phyloP scores from a whole-genome alignment of 108 stramenopile species.

The Conticribra weissflogii region DNA sequence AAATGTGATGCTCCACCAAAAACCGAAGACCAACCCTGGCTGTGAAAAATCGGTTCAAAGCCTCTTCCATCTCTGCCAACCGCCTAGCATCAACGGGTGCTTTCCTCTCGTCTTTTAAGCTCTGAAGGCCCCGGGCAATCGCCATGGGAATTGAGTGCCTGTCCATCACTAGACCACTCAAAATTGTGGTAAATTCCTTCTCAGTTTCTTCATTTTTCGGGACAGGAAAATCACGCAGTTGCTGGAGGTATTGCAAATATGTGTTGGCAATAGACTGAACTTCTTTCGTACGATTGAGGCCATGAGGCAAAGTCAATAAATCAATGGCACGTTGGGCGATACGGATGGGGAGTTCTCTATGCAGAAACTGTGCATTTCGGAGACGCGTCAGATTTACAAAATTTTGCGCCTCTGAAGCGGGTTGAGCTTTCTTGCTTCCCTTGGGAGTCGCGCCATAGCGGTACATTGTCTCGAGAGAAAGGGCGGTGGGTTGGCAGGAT shows the following conservation, averaged over 20 bases:
- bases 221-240: constrained; percentile 59
- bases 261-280: constrained; percentile 74
- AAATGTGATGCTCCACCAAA: constrained; percentile 90
- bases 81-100: constrained; percentile 42
- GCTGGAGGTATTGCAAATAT: constrained; percentile 74
- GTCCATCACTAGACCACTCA: constrained; percentile 62
- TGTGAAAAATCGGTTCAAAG: constrained; percentile 89
- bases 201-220: constrained; percentile 70
- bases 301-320: constrained; percentile 83
- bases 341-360: constrained; percentile 88
- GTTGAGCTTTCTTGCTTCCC: constrained; percentile 25
- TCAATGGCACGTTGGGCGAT: constrained; percentile 92
- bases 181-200: constrained; percentile 58
- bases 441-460: constrained; percentile 70
- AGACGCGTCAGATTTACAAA: constrained; percentile 59
- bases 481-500: constrained; percentile 74
- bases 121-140: constrained; percentile 66
- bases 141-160: constrained; percentile 75
- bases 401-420: constrained; percentile 10
- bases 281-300: constrained; percentile 60
- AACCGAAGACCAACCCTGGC: constrained; percentile 91
- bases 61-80: constrained; percentile 86
- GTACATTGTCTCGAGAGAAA: constrained; percentile 86
- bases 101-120: constrained; percentile 54
- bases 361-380: constrained; percentile 89